These are phyloP conservation scores for Glomus cerebriforme DNA, from an alignment of 192 early-diverging fungal genomes.

Conservation along the genomic window DNA sequence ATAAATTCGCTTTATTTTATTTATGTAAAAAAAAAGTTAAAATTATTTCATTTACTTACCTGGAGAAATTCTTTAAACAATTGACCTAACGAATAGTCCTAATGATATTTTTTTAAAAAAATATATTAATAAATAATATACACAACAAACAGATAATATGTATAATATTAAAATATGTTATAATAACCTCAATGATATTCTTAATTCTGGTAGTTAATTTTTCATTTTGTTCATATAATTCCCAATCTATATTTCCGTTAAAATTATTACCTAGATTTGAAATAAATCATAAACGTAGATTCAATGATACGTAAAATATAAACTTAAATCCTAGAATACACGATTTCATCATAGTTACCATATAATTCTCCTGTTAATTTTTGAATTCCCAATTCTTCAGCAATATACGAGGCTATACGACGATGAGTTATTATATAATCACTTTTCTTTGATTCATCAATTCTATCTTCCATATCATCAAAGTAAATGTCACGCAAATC, in stretches of 20 bases:
- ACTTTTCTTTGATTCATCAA: not conserved
- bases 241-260: not conserved
- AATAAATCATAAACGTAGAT: no score
- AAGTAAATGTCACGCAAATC: not conserved
- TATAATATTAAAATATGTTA: not conserved
- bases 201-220: not conserved
- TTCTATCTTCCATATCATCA: not conserved
- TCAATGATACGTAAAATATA: not conserved
- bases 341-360: not conserved
- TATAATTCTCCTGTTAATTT: not conserved
- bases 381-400: not conserved
- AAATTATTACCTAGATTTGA: not conserved
- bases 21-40: not conserved
- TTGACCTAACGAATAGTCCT: not conserved
- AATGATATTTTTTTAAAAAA: no score
- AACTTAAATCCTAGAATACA: not conserved
- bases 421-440: not conserved
- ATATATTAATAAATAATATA: no score
- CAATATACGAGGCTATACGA: not conserved
- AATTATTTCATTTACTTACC: not conserved
- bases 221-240: not conserved
- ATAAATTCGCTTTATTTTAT: not conserved
- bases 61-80: constrained; percentile 5
- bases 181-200: not conserved
- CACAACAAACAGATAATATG: no score